Evolutionary conservation across 1,284 basidiomycete genomes (phyloP).

Genomic region (Apiotrichum montevideense): DNA sequence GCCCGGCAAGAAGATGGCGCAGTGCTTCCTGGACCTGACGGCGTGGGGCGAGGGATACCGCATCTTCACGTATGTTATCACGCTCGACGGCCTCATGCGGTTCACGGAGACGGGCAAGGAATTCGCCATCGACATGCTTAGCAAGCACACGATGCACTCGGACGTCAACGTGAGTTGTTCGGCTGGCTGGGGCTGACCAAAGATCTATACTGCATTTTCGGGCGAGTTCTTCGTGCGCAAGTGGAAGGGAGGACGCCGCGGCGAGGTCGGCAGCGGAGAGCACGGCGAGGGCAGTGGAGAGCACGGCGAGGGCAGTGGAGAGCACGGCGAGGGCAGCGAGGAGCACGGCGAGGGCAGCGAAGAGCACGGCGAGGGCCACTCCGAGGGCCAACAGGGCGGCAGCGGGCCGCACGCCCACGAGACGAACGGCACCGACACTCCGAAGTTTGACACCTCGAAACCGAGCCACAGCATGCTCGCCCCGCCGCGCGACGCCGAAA

Average conservation of each 20-base stretch:
- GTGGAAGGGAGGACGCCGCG: background rate
- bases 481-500: slow-evolving; percentile 25
- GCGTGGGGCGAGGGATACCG: slow-evolving; percentile 49
- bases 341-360: background rate
- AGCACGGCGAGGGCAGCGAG: background rate
- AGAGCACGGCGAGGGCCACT: background rate
- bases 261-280: background rate
- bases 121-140: slow-evolving; percentile 51
- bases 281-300: background rate
- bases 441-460: slow-evolving; percentile 30
- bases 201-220: slow-evolving; percentile 42
- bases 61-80: slow-evolving; percentile 52
- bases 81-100: slow-evolving; percentile 50
- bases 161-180: slow-evolving; percentile 46
- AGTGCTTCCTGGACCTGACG: slow-evolving; percentile 48
- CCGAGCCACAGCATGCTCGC: slow-evolving; percentile 6
- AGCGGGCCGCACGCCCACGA: background rate
- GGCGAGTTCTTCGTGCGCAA: slow-evolving; percentile 37
- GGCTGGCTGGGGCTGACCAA: background rate
- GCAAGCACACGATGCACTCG: slow-evolving; percentile 55
- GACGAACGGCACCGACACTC: slow-evolving; percentile 7
- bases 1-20: slow-evolving; percentile 33
- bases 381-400: background rate
- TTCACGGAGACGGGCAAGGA: slow-evolving; percentile 54
- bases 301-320: too few relatives aligned